Evolutionary conservation across 169 alveolate genomes (phyloP).

Genomic region (Eimeria acervulina): DNA sequence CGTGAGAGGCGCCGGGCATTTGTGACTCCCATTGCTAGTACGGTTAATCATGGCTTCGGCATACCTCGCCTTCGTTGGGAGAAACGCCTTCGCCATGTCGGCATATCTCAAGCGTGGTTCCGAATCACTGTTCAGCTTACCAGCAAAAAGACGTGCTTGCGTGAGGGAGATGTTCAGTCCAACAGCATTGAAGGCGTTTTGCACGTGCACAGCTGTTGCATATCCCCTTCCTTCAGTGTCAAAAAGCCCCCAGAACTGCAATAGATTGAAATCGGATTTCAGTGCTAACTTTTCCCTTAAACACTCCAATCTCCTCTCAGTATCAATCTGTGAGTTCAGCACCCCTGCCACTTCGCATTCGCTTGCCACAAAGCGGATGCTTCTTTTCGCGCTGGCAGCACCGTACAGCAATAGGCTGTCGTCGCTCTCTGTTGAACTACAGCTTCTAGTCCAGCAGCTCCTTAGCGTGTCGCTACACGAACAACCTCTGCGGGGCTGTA

Average conservation of each 20-base stretch:
- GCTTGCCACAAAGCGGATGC: slow-evolving; percentile 38
- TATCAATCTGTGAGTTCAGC: slow-evolving; percentile 72
- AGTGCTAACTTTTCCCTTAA: slow-evolving; percentile 79
- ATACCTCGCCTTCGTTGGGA: slow-evolving; percentile 78
- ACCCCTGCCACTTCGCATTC: slow-evolving; percentile 77
- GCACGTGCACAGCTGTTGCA: slow-evolving; percentile 79
- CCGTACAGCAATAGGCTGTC: slow-evolving; percentile 31
- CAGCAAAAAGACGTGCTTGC: slow-evolving; percentile 81
- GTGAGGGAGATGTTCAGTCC: slow-evolving; percentile 69
- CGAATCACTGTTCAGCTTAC: slow-evolving; percentile 69
- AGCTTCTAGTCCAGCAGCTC: slow-evolving; percentile 4
- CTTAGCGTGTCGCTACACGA: slow-evolving; percentile 34
- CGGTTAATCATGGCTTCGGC: slow-evolving; percentile 84
- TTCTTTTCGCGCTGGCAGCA: background rate
- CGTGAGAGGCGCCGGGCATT: slow-evolving; percentile 78
- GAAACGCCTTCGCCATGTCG: slow-evolving; percentile 81
- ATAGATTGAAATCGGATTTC: slow-evolving; percentile 79
- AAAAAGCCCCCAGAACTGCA: slow-evolving; percentile 82
- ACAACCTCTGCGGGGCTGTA: slow-evolving; percentile 30
- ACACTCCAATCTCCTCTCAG: slow-evolving; percentile 74
- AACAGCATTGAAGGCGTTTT: slow-evolving; percentile 76
- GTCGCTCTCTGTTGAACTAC: slow-evolving; percentile 19
- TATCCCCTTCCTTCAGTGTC: slow-evolving; percentile 82
- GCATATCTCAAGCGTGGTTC: slow-evolving; percentile 82
- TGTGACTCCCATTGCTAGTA: slow-evolving; percentile 79